Evolutionary conservation across 164 flowering plant species (phyloP).

Genomic region (Malania oleifera): DNA sequence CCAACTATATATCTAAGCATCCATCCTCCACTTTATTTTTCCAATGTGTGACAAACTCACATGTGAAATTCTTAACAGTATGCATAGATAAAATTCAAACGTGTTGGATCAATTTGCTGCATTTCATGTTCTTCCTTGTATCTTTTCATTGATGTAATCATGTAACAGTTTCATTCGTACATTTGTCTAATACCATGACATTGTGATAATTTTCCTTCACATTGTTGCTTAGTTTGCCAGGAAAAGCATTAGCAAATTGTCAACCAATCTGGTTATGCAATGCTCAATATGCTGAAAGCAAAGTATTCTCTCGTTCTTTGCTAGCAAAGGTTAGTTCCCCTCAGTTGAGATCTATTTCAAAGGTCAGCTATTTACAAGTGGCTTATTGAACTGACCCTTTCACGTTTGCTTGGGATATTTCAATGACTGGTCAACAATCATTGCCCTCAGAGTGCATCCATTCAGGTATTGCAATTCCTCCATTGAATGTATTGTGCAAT

Average conservation of each 20-base stretch:
- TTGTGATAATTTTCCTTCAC: neutral
- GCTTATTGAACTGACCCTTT: neutral
- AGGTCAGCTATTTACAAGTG: neutral
- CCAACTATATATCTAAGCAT: too few relatives aligned
- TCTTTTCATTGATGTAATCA: neutral
- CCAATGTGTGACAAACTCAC: too few relatives aligned
- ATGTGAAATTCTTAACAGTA: too few relatives aligned
- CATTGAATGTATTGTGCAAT: neutral
- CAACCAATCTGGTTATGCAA: conserved; percentile 37
- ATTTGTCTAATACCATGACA: neutral
- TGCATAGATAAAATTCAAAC: too few relatives aligned
- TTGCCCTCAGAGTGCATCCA: conserved; percentile 34
- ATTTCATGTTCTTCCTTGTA: too few relatives aligned
- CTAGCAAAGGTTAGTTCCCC: conserved; percentile 33
- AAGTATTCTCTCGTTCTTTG: conserved; percentile 38
- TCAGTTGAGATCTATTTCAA: neutral
- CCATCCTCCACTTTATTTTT: too few relatives aligned
- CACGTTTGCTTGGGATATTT: neutral
- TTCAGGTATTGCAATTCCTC: conserved; percentile 28
- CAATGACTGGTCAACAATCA: neutral
- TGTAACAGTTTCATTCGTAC: neutral
- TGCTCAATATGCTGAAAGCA: conserved; percentile 42
- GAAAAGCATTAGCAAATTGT: conserved; percentile 30
- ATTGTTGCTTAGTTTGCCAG: conserved; percentile 31
- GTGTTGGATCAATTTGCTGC: too few relatives aligned